Base-by-base conservation (phyloP, 139 green algal genomes). In the Chlamydomonas asymmetrica region DNA sequence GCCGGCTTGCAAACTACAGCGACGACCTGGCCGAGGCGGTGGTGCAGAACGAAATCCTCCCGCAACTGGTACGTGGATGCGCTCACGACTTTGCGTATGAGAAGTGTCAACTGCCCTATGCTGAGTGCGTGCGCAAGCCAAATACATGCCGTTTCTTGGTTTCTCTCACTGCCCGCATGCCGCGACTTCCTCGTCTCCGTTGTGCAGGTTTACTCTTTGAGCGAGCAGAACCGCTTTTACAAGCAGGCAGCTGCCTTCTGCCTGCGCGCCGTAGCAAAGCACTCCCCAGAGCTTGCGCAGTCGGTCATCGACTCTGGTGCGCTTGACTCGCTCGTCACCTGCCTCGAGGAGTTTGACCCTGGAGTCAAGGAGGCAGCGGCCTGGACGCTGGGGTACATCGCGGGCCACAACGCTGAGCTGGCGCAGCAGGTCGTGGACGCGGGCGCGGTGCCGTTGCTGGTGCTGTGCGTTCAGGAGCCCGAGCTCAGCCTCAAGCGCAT, bases 271-370 rank as follows among this genome's bases (percentile, higher is more conserved):
- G 90, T 97, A 20, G 90, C 92, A 5, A 94, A 93, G 78, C 92
- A 97, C 71, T 94, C 89, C 0, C 89, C 92, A 45, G 78, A 90
- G 70, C 83, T 97, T 16, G 92, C 92, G 1, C 91, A 95, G 73
- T 89, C 92, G 18, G 92, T 97, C 8, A 90, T 95, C 25, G 88
- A 94, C 82, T 85, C 74, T 25, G 92, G 92, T 18, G 86, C 88
- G 16, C 76, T 97, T n/a, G 87, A 93, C 52, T 85, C 83, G 7
- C 82, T 97, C 6, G 89, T 95, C 8, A 88, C 88, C 23, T 97
- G 92, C 83, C 85, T 97, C 18, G 92, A 97, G 84, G 92, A 97
- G 79, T 96, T 96, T 73, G 92, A 97, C 81, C 90, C 90, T 25
- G 89, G 89, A 10, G 91, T 97, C 31, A 97, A 94, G 84, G 92